These are phyloP conservation scores for Austroboletus eburneus DNA, from an alignment of 768 basidiomycete genomes.

Conservation along the genomic window DNA sequence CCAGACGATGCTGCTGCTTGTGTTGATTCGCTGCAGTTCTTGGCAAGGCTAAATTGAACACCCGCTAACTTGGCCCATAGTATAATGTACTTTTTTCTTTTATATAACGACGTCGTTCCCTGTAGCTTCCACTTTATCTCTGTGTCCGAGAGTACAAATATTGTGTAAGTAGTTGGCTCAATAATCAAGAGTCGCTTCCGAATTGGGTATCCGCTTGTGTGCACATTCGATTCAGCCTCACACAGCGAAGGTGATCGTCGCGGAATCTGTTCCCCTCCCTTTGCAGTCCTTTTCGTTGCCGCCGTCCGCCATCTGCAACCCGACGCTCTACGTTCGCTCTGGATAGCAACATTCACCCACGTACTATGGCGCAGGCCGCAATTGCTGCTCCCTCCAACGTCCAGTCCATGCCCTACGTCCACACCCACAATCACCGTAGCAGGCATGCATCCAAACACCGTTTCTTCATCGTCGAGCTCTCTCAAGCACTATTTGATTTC, in stretches of 20 bases:
- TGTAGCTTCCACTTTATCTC: no score
- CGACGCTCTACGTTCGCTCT: not conserved
- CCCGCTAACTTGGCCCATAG: constrained; percentile 13
- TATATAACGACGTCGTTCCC: no score
- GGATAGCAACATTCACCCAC: constrained; percentile 1
- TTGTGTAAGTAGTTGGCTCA: not conserved
- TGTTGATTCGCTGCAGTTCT: constrained; percentile 16
- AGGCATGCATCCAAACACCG: constrained; percentile 48
- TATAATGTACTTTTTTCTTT: constrained; percentile 8
- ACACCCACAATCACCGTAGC: constrained; percentile 34
- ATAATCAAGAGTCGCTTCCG: constrained; percentile 19
- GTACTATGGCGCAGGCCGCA: constrained; percentile 29
- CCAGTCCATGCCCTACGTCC: constrained; percentile 25
- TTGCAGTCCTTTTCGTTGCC: constrained; percentile 7
- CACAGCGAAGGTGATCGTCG: constrained; percentile 27
- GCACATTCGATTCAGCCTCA: constrained; percentile 13
- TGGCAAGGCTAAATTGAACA: constrained; percentile 4
- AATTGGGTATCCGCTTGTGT: constrained; percentile 24
- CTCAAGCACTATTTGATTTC: constrained; percentile 89
- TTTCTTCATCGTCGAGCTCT: constrained; percentile 71
- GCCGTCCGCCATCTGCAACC: constrained; percentile 2
- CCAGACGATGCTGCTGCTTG: not conserved
- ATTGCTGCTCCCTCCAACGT: constrained; percentile 13
- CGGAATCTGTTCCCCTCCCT: constrained; percentile 21
- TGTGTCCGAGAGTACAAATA: no score